Percentiles rank a stretch among this genome's conserved stretches.
Evolutionary conservation across 495 filamentous ascomycete species (phyloP).

Genomic region (Neurospora sp.): DNA sequence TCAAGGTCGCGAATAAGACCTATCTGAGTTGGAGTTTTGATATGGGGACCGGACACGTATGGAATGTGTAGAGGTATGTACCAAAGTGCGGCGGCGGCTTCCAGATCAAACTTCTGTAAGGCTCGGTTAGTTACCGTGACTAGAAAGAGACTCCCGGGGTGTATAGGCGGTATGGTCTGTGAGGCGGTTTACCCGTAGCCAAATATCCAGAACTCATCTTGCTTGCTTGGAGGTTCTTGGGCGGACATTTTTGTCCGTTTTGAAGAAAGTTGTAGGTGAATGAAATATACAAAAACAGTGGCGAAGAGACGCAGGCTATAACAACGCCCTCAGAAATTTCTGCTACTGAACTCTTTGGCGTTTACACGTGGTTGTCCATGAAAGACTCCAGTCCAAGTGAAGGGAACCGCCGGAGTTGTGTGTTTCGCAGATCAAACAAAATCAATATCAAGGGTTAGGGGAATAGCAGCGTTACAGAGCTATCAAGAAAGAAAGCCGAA

Average conservation of each 20-base stretch:
- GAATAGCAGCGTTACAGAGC: background rate
- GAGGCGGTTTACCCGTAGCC: conserved; percentile 65
- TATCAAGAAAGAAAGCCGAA: background rate
- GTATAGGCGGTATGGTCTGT: background rate
- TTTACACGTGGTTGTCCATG: background rate
- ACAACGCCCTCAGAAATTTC: background rate
- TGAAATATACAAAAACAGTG: too few relatives aligned
- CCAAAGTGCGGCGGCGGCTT: conserved; percentile 95
- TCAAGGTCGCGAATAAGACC: background rate
- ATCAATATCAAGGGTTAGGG: background rate
- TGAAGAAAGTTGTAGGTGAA: background rate
- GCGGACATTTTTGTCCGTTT: conserved; percentile 9
- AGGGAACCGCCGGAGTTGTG: background rate
- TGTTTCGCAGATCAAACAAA: background rate
- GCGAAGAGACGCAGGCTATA: too few relatives aligned
- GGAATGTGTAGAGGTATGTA: conserved; percentile 26
- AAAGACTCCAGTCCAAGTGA: background rate
- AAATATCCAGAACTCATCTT: conserved; percentile 73
- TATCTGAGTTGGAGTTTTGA: background rate
- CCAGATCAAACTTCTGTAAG: conserved; percentile 83
- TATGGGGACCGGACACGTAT: background rate
- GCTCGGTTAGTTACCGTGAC: conserved; percentile 17
- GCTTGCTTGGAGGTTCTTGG: conserved; percentile 9
- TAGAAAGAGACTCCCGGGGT: background rate
- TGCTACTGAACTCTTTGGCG: background rate